Base-by-base conservation (phyloP, 1,284 basidiomycete species). In the Moniliella sp. region DNA sequence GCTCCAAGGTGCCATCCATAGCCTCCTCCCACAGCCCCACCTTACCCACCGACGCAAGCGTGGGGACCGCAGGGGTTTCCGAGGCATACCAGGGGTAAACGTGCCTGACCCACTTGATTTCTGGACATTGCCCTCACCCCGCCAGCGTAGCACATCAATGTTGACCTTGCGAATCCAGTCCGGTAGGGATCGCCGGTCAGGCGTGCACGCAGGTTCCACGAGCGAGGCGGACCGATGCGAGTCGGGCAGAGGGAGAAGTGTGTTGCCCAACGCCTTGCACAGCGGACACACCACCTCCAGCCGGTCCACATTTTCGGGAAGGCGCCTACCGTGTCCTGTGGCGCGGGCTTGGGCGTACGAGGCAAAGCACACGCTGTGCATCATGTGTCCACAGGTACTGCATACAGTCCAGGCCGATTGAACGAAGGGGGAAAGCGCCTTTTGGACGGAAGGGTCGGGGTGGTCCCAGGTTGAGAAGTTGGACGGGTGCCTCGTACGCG, bases 221-320 rank as follows among this genome's bases (percentile, higher is more conserved):
- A 10, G 5, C 8, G 29, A n/a, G n/a, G n/a, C n/a, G n/a, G n/a
- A n/a, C n/a, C n/a, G n/a, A n/a, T 23, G 21, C 7, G 21, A 23
- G 8, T 23, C 50, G 4, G 72, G 67, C 3, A 86, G 73, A 0
- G 91, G 88, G 2, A 99, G 67, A 25, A 97, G 75, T 18, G 83
- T 72, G 61, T 97, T 99, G 7, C 88, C 86, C 1, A 97, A 67
- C 46, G 79, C 83, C 65, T 97, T 97, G 68, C 91, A 99, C n/a
- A 99, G 64, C 0, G 91, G 91, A 51, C 91, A 97, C 33, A 94
- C 80, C 63, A 77, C 97, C 60, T 99, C 91, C 56, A 79, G 78
- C 27, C 91, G 70, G 12, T 76, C 73, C 18, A 86, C 78, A 50
- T 76, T 80, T 58, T 97, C 88, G 0, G 91, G 88, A n/a, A n/a